A percentile compares a stretch with the other conserved stretches of the same genome.
phyloP scores from a whole-genome alignment of 768 basidiomycete genomes.

The Austroboletus eburneus region DNA sequence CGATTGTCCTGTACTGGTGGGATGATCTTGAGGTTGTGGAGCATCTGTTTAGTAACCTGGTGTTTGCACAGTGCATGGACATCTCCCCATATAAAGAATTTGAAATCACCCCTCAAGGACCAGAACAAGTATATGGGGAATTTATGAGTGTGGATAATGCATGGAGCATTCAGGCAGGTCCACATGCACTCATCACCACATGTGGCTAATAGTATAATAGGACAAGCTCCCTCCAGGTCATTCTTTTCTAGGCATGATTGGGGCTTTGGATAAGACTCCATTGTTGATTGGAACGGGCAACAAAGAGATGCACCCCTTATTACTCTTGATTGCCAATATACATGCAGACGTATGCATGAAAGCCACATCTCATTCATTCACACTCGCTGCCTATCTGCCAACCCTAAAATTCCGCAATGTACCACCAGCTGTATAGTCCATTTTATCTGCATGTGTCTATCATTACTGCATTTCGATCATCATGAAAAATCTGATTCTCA shows the following conservation, averaged over 20 bases:
- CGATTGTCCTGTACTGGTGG: constrained; percentile 5
- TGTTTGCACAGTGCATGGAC: constrained; percentile 10
- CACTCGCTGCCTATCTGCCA: not conserved
- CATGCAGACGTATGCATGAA: not conserved
- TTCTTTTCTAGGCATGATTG: not conserved
- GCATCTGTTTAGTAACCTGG: constrained; percentile 23
- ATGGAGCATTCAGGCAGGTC: not conserved
- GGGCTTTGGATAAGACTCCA: not conserved
- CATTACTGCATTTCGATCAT: constrained; percentile 31
- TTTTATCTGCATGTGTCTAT: constrained; percentile 23
- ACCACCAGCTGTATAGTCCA: not conserved
- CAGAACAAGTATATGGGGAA: not conserved
- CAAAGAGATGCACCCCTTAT: not conserved
- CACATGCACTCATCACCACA: not conserved
- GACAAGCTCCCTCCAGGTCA: not conserved
- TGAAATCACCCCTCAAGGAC: not conserved
- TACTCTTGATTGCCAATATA: not conserved
- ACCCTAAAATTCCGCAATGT: not conserved
- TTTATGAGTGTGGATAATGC: not conserved
- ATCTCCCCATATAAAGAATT: constrained; percentile 3
- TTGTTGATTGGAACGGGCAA: not conserved
- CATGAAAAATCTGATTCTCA: constrained; percentile 24
- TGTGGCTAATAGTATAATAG: not conserved
- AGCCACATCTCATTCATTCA: not conserved
- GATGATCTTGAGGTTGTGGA: constrained; percentile 26